Conservation (phyloP, 2,329 filamentous ascomycete species). For the Exophiala oligosperma region DNA sequence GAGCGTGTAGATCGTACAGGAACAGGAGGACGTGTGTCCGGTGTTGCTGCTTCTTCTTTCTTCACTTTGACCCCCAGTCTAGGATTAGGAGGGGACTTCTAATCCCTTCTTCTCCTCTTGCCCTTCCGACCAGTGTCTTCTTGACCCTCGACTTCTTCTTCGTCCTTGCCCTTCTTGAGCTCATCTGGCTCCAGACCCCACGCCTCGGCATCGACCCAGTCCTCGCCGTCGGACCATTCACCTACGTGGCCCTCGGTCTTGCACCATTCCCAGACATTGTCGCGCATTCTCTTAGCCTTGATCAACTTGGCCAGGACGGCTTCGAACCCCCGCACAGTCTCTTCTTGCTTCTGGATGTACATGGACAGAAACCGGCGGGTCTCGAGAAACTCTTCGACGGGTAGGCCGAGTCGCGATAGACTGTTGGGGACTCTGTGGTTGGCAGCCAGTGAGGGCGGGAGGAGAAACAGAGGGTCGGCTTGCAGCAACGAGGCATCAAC, state of each 20-base stretch:
- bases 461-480: constrained; percentile 56
- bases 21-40: not conserved
- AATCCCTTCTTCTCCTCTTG: constrained; percentile 25
- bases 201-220: constrained; percentile 65
- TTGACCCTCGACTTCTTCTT: constrained; percentile 53
- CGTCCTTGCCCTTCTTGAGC: constrained; percentile 60
- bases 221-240: constrained; percentile 67
- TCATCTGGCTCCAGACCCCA: constrained; percentile 58
- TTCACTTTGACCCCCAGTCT: not conserved
- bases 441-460: constrained; percentile 50
- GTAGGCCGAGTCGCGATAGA: constrained; percentile 55
- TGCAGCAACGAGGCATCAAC: constrained; percentile 46
- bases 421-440: constrained; percentile 56
- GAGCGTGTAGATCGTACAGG: not conserved
- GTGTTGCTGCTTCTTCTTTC: not conserved
- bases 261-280: constrained; percentile 59
- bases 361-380: constrained; percentile 60
- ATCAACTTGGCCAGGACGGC: constrained; percentile 58
- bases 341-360: constrained; percentile 67
- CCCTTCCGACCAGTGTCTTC: constrained; percentile 27
- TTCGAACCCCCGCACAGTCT: constrained; percentile 59
- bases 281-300: constrained; percentile 59
- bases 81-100: constrained; percentile 11
- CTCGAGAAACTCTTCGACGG: constrained; percentile 60
- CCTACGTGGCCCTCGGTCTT: constrained; percentile 64